Evolutionary conservation across 192 early-diverging fungal species (phyloP), one percentile per base, ranked within the genome.

Genomic region (Gryganskiella cystojenkinii): DNA sequence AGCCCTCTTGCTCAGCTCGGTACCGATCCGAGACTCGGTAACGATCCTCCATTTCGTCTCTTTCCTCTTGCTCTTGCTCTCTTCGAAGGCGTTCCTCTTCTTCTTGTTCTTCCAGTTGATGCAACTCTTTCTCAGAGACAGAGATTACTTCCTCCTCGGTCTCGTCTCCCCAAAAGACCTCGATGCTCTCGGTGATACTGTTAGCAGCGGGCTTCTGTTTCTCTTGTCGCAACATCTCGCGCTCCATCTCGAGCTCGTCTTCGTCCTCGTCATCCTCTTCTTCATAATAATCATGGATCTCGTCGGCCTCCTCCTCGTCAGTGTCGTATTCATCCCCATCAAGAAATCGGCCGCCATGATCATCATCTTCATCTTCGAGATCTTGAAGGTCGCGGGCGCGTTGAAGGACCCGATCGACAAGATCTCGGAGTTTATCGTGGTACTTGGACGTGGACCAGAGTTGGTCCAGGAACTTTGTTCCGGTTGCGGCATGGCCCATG

Each of bases 401-500:
- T 33, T 75, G 64, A 22, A 62, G 64, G 37, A 75, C 55, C 4
- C 37, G 22, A n/a, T 61, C 52, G 13, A 75, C 54, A 19, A 67
- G 50, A 20, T 62, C 52, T 0, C 31, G 51, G 19, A 75, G 54
- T 59, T 31, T 75, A 28, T 67, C 53, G 44, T 75, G 64, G 53
- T 67, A 75, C 33, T 61, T 40, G 27, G 72, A 40, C 0, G 72
- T 75, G 15, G 72, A 57, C 72, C 58, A 53, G 34, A 61, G 64
- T n/a, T 61, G 51, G 5, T 67, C 64, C 53, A 67, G 40, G 51
- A 61, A 62, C 15, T 56, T 67, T 6, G 72, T 75, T 0, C 72
- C 72, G 0, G 72, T 75, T 1, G 72, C 72, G 58, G 47, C 60
- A 33, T 75, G 72, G 45, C 72, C 64, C 51, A 75, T 46, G 24